phyloP scores from a whole-genome alignment of 257 asterid genomes.

The Anisodus acutangulus region DNA sequence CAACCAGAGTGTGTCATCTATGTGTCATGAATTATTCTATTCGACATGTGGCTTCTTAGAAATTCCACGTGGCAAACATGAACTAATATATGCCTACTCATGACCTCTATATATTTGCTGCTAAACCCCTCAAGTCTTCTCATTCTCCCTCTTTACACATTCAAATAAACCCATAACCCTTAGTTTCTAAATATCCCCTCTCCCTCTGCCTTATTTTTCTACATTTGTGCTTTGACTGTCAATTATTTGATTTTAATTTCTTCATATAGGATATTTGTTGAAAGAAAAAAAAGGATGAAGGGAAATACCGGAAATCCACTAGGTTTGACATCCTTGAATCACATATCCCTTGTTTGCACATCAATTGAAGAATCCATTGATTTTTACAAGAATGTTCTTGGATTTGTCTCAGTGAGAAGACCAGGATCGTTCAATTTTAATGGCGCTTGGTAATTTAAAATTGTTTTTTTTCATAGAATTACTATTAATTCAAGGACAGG shows the following conservation, averaged over 20 bases:
- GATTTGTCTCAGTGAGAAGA: constrained; percentile 76
- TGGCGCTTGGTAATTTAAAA: constrained; percentile 74
- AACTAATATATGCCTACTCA: not conserved
- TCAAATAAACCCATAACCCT: not conserved
- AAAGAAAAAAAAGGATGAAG: constrained; percentile 46
- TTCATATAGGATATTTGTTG: not conserved
- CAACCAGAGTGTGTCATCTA: not conserved
- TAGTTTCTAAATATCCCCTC: not conserved
- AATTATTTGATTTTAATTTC: not conserved
- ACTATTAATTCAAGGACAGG: not conserved
- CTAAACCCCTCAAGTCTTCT: not conserved
- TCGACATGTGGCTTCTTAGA: not conserved
- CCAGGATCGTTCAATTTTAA: constrained; percentile 79
- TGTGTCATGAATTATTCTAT: not conserved
- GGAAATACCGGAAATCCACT: constrained; percentile 63
- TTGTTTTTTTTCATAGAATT: not conserved
- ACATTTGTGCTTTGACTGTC: not conserved
- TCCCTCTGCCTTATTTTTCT: not conserved
- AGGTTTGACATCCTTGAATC: constrained; percentile 79
- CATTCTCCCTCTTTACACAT: not conserved
- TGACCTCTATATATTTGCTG: not conserved
- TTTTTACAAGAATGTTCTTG: constrained; percentile 76
- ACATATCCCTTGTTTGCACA: constrained; percentile 76
- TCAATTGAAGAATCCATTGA: constrained; percentile 80
- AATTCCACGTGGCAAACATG: not conserved